Conservation (phyloP, 495 filamentous ascomycete genomes). For the Neurospora sp. region DNA sequence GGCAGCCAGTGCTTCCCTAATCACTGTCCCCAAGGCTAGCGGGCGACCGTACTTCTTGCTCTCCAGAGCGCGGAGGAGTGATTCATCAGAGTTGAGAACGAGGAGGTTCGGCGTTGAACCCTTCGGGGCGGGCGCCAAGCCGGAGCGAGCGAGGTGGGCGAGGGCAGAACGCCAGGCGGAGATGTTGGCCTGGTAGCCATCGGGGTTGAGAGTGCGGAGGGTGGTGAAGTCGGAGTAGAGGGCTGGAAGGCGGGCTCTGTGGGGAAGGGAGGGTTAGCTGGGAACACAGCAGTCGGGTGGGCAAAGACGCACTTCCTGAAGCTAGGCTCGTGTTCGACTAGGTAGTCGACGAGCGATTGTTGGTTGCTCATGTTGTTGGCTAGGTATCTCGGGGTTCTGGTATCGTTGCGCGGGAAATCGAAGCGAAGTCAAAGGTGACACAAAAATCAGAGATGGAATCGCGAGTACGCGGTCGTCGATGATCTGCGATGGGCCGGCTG, state of each 20-base stretch:
- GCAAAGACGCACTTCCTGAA: conserved; percentile 30
- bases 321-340: conserved; percentile 33
- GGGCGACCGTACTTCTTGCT: conserved; percentile 73
- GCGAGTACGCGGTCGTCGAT: not conserved
- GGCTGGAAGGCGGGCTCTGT: conserved; percentile 72
- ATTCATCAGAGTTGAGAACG: conserved; percentile 56
- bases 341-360: conserved; percentile 31
- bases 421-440: not conserved
- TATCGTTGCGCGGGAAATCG: not conserved
- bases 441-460: not conserved
- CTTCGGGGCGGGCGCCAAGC: conserved; percentile 43
- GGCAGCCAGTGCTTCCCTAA: conserved; percentile 63
- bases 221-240: conserved; percentile 87
- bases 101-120: conserved; percentile 40
- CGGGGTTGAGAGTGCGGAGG: conserved; percentile 74
- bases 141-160: conserved; percentile 53
- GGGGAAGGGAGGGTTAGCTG: conserved; percentile 2
- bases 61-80: conserved; percentile 60
- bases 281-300: not conserved
- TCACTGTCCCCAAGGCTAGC: conserved; percentile 67
- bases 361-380: conserved; percentile 20
- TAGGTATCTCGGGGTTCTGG: not conserved
- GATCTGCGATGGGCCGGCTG: not conserved
- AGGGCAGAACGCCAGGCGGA: conserved; percentile 74
- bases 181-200: conserved; percentile 80